Evolutionary conservation across 1,284 basidiomycete genomes (phyloP).

Genomic region (Ganoderma boninense): DNA sequence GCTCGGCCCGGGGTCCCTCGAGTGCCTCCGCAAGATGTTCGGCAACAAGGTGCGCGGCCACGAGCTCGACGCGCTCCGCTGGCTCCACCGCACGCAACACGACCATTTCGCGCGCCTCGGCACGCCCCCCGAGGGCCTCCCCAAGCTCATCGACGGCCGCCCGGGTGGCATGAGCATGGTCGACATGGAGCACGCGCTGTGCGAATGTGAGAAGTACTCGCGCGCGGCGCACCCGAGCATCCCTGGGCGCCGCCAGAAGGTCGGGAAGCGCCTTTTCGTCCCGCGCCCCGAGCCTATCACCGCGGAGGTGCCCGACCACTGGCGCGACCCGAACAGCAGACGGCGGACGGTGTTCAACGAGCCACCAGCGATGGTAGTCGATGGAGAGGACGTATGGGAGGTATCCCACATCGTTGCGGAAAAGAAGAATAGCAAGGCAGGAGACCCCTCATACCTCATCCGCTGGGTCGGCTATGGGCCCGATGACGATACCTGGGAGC

Average conservation of each 20-base stretch:
- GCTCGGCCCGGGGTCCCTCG: constrained; percentile 49
- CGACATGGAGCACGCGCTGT: constrained; percentile 56
- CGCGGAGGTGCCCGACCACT: constrained; percentile 43
- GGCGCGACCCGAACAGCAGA: constrained; percentile 32
- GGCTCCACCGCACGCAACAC: constrained; percentile 48
- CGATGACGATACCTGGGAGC: constrained; percentile 56
- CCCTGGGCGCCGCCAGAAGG: constrained; percentile 38
- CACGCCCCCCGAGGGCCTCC: constrained; percentile 39
- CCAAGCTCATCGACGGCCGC: constrained; percentile 36
- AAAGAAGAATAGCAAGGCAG: constrained; percentile 29
- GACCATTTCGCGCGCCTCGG: constrained; percentile 47
- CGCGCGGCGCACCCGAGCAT: constrained; percentile 43
- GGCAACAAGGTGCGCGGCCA: constrained; percentile 41
- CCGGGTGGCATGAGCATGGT: constrained; percentile 44
- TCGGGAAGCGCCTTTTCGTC: constrained; percentile 34
- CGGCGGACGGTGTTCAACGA: constrained; percentile 19
- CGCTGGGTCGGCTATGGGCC: constrained; percentile 58
- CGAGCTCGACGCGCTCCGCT: constrained; percentile 48
- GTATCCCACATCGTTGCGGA: constrained; percentile 48
- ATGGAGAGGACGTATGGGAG: constrained; percentile 39
- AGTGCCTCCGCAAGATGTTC: constrained; percentile 53
- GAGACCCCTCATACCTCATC: constrained; percentile 45
- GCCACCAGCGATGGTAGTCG: constrained; percentile 33
- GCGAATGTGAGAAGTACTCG: constrained; percentile 54
- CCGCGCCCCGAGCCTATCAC: constrained; percentile 37